These are phyloP conservation scores for Backusella australiensis DNA, from an alignment of 192 early-diverging fungal genomes.

Conservation along the genomic window DNA sequence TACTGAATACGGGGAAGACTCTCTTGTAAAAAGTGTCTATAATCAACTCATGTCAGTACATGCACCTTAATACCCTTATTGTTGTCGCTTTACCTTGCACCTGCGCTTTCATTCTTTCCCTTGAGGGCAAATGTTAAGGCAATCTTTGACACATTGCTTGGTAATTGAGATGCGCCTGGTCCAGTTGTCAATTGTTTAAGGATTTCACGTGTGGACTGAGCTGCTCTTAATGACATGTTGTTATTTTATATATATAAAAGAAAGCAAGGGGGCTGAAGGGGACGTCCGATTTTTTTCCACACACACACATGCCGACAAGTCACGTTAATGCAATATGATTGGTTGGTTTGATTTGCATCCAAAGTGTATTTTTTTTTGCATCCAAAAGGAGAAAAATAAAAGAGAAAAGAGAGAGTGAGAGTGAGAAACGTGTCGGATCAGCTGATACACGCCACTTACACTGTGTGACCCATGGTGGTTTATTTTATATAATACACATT, in stretches of 20 bases:
- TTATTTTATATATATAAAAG: neutral
- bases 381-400: slow-evolving; percentile 1
- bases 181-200: slow-evolving; percentile 35
- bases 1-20: slow-evolving; percentile 54
- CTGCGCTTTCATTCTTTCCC: slow-evolving; percentile 45
- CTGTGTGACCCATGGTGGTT: neutral
- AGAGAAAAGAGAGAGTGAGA: neutral
- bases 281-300: neutral
- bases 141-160: slow-evolving; percentile 47
- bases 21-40: slow-evolving; percentile 53
- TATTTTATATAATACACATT: neutral
- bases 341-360: neutral
- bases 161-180: slow-evolving; percentile 45
- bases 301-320: neutral
- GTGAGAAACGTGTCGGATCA: neutral
- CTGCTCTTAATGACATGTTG: slow-evolving; percentile 25
- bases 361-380: neutral
- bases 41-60: neutral
- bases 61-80: neutral
- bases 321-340: neutral
- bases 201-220: slow-evolving; percentile 27
- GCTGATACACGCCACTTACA: slow-evolving; percentile 8
- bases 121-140: slow-evolving; percentile 43
- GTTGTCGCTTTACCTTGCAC: slow-evolving; percentile 43
- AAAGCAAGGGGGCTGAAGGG: neutral